Evolutionary conservation across 129 eudicot species (phyloP).

Genomic region (Helichrysum umbraculigerum): DNA sequence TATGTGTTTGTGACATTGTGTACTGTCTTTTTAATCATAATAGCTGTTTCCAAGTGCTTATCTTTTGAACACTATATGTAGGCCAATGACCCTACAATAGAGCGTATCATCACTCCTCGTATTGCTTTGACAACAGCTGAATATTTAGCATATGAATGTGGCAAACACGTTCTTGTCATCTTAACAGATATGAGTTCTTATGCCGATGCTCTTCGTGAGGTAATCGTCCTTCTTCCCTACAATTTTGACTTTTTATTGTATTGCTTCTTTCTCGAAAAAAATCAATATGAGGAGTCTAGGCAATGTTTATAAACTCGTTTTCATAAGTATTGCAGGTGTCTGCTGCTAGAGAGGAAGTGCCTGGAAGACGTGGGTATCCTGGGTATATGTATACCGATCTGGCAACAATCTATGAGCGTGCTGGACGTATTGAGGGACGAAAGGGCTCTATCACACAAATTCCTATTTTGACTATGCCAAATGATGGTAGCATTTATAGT

Average conservation of each 20-base stretch:
- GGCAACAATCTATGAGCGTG: constrained; percentile 98
- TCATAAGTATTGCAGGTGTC: constrained; percentile 57
- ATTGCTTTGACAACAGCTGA: constrained; percentile 99
- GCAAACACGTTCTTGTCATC: constrained; percentile 98
- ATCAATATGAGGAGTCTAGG: neutral
- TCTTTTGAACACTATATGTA: constrained; percentile 25
- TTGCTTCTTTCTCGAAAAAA: neutral
- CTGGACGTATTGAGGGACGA: constrained; percentile 98
- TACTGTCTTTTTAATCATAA: neutral
- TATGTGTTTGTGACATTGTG: neutral
- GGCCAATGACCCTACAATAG: constrained; percentile 99
- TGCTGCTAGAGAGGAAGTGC: constrained; percentile 99
- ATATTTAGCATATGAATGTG: constrained; percentile 97
- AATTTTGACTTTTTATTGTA: neutral
- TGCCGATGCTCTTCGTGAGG: constrained; percentile 99
- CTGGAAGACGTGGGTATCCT: constrained; percentile 99
- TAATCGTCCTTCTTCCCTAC: constrained; percentile 25
- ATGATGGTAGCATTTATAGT: constrained; percentile 59
- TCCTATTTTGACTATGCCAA: constrained; percentile 97
- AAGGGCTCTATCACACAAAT: constrained; percentile 95
- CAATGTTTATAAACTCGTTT: neutral
- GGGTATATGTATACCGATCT: constrained; percentile 99
- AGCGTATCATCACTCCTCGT: constrained; percentile 96
- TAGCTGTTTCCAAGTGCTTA: constrained; percentile 2
- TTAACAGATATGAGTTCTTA: constrained; percentile 99